phyloP scores from a whole-genome alignment of 2,329 filamentous ascomycete genomes.

The Botryotinia narcissicola region DNA sequence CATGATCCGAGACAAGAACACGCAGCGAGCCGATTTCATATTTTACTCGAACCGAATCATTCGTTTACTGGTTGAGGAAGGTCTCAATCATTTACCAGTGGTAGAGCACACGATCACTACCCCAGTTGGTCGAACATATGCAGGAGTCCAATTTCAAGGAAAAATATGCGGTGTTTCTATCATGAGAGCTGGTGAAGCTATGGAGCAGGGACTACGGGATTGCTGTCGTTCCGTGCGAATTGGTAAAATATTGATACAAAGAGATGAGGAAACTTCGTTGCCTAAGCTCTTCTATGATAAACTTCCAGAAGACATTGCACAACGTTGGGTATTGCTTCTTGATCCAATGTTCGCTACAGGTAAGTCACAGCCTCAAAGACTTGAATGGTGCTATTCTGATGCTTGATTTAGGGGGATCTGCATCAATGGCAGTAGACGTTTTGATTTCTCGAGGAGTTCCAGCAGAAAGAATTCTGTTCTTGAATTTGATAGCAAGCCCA shows the following conservation, averaged over 20 bases:
- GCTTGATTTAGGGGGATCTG: conserved; percentile 71
- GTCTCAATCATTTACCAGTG: conserved; percentile 91
- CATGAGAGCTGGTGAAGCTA: conserved; percentile 96
- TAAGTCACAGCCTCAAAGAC: conserved; percentile 42
- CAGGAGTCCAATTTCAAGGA: conserved; percentile 90
- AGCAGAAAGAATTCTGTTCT: conserved; percentile 91
- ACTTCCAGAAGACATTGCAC: conserved; percentile 86
- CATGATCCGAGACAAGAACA: conserved; percentile 91
- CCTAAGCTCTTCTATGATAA: conserved; percentile 98
- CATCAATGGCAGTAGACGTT: conserved; percentile 94
- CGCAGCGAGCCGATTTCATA: conserved; percentile 92
- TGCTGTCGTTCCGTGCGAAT: conserved; percentile 98
- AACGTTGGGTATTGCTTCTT: conserved; percentile 88
- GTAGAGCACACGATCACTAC: conserved; percentile 87
- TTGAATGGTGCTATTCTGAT: conserved; percentile 18
- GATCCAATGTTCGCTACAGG: conserved; percentile 99
- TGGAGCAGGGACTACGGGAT: conserved; percentile 95
- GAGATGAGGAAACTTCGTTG: conserved; percentile 89
- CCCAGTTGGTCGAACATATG: conserved; percentile 82
- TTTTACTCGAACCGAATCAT: conserved; percentile 99
- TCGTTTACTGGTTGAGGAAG: conserved; percentile 92
- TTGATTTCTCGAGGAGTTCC: conserved; percentile 87
- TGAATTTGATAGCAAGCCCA: conserved; percentile 97
- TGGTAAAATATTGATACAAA: conserved; percentile 96
- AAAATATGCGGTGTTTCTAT: conserved; percentile 99